A percentile compares a stretch with the other conserved stretches of the same genome.
These are phyloP conservation scores for Leptodontidium sp. DNA, from an alignment of 2,329 filamentous ascomycete species.

Conservation along the genomic window DNA sequence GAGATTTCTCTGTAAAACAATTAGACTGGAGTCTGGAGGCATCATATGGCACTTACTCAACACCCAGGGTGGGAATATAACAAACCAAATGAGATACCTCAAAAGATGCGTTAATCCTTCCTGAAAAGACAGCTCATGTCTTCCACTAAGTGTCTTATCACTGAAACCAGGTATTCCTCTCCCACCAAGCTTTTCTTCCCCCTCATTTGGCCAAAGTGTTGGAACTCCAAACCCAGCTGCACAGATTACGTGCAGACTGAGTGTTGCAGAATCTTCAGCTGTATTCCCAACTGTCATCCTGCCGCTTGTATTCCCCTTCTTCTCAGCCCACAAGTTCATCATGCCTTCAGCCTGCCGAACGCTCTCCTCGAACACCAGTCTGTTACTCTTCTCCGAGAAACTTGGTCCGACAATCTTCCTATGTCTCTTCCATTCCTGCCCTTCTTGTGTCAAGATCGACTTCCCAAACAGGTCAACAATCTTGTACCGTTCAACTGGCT, in stretches of 20 bases:
- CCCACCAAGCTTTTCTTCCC: constrained; percentile 38
- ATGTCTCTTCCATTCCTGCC: constrained; percentile 46
- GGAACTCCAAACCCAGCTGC: constrained; percentile 57
- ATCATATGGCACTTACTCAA: constrained; percentile 47
- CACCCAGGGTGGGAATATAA: constrained; percentile 55
- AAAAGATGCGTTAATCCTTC: constrained; percentile 57
- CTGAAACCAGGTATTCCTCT: constrained; percentile 36
- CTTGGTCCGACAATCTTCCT: constrained; percentile 45
- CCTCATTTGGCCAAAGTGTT: constrained; percentile 52
- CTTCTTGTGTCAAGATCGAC: constrained; percentile 46
- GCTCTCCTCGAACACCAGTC: constrained; percentile 52
- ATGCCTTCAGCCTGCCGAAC: constrained; percentile 55
- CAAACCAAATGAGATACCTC: constrained; percentile 56
- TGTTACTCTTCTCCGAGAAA: constrained; percentile 57
- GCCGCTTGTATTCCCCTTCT: constrained; percentile 21
- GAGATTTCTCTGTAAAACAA: constrained; percentile 40
- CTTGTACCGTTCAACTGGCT: constrained; percentile 43
- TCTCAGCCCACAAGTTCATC: constrained; percentile 48
- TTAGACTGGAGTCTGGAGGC: background rate
- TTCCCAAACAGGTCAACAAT: constrained; percentile 46
- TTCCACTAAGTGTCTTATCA: constrained; percentile 34
- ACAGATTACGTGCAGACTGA: constrained; percentile 62
- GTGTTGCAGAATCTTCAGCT: constrained; percentile 55
- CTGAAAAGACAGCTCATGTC: constrained; percentile 57
- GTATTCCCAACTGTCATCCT: constrained; percentile 51